Base-by-base conservation (phyloP, 306 rosid genomes). In the Abrus precatorius region DNA sequence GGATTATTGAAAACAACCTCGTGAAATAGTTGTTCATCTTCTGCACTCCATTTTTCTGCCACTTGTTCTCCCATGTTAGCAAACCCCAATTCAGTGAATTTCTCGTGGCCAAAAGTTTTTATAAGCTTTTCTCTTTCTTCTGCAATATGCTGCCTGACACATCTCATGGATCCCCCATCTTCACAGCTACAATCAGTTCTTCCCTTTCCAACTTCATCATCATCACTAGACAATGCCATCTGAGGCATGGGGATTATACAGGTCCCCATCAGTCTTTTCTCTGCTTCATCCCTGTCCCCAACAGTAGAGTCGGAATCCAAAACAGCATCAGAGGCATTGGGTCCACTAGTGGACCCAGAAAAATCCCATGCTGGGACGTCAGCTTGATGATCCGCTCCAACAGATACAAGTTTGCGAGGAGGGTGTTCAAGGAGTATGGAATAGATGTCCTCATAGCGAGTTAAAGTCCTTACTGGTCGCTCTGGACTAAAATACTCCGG, bases 61-160 rank as follows among this genome's bases (percentile, higher is more conserved):
- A 91, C 97, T 77, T 88, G 91, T 77, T 91, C 97, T 80, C 98
- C 97, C 97, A 94, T 94, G 66, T 87, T 90, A 78, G 34, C 45
- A 38, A 94, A 76, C 44, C 97, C 98, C 77, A 94, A 80, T 57
- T 83, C 87, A 73, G 7, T 60, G 72, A 86, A 86, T 74, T 50
- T 88, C 95, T 94, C 91, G 85, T 74, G 61, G 85, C 97, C 97
- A 13, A 88, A 45, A 38, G 60, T 10, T 81, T 84, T 82, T 20
- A 60, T 0, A 61, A 94, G 89, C 20, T 85, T 84, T 53, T 87
- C 90, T 81, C 97, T 87, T 57, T 84, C 90, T 76, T 91, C 95
- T 12, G 41, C 65, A 28, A 91, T 91, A 88, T 94, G 98, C 74
- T 85, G 83, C 68, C 92, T 81, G 20, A 86, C 91, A 86, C 94